Evolutionary conservation across 1,284 basidiomycete genomes (phyloP).

Genomic region (Ceratorhiza oryzae-sativae): DNA sequence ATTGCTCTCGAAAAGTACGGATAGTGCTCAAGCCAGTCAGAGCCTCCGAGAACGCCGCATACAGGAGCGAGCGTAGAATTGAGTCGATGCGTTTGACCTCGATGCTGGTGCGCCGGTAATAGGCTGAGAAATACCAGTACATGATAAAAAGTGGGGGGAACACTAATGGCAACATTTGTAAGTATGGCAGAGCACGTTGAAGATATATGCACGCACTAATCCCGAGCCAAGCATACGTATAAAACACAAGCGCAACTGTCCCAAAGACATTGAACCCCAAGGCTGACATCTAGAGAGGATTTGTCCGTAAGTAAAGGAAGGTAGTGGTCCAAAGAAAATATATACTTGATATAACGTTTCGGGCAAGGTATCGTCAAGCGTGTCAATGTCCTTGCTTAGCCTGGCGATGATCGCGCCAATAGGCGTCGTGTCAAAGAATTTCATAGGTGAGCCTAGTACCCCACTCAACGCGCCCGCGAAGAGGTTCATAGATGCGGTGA

Average conservation of each 20-base stretch:
- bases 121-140: constrained; percentile 53
- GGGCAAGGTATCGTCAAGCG: constrained; percentile 53
- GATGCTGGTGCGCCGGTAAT: constrained; percentile 64
- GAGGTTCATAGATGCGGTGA: constrained; percentile 65
- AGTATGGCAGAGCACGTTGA: background rate
- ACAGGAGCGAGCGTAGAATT: constrained; percentile 68
- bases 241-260: constrained; percentile 67
- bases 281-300: constrained; percentile 53
- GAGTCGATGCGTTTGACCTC: constrained; percentile 78
- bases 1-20: constrained; percentile 63
- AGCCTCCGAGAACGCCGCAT: constrained; percentile 66
- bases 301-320: background rate
- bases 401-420: constrained; percentile 68
- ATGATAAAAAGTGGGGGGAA: constrained; percentile 51
- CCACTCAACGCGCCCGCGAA: constrained; percentile 64
- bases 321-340: constrained; percentile 41
- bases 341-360: constrained; percentile 43
- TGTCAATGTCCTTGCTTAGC: constrained; percentile 63
- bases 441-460: constrained; percentile 70
- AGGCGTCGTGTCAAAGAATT: constrained; percentile 86
- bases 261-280: constrained; percentile 61
- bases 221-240: constrained; percentile 67
- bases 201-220: constrained; percentile 43
- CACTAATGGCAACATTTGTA: constrained; percentile 49
- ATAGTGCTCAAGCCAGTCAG: constrained; percentile 70